Conservation (phyloP, 805 yeast genomes). For the Pichia paraexigua region DNA sequence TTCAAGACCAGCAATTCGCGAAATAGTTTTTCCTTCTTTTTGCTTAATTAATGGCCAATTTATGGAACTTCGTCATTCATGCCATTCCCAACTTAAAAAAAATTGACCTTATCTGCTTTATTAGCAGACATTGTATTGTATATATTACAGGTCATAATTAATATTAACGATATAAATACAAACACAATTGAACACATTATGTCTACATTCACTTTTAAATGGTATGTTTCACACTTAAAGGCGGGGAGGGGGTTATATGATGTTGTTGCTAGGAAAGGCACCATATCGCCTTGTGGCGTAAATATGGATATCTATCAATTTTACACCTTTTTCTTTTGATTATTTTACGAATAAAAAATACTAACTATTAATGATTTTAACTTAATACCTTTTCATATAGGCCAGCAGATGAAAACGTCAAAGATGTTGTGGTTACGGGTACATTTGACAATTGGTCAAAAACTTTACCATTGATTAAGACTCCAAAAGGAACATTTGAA, state of each 20-base stretch:
- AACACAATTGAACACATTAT: neutral
- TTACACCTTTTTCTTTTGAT: no score
- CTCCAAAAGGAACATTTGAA: conserved; percentile 29
- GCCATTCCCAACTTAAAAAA: neutral
- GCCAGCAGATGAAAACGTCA: conserved; percentile 21
- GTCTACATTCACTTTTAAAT: conserved; percentile 5
- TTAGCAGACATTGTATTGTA: no score
- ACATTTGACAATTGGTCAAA: conserved; percentile 52
- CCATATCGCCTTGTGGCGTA: neutral
- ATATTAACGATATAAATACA: neutral
- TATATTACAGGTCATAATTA: neutral
- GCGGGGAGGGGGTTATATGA: neutral
- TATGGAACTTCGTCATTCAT: neutral
- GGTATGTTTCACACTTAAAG: conserved; percentile 1
- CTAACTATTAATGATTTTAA: neutral
- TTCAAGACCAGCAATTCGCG: neutral
- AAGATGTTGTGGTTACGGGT: conserved; percentile 48
- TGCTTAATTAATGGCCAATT: no score
- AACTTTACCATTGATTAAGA: conserved; percentile 39
- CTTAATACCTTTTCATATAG: no score
- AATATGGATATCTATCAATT: no score
- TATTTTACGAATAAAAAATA: neutral
- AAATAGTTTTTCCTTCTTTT: neutral
- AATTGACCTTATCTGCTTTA: neutral
- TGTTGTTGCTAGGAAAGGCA: no score